phyloP scores from a whole-genome alignment of 768 basidiomycete species.

The Trametes gibbosa region DNA sequence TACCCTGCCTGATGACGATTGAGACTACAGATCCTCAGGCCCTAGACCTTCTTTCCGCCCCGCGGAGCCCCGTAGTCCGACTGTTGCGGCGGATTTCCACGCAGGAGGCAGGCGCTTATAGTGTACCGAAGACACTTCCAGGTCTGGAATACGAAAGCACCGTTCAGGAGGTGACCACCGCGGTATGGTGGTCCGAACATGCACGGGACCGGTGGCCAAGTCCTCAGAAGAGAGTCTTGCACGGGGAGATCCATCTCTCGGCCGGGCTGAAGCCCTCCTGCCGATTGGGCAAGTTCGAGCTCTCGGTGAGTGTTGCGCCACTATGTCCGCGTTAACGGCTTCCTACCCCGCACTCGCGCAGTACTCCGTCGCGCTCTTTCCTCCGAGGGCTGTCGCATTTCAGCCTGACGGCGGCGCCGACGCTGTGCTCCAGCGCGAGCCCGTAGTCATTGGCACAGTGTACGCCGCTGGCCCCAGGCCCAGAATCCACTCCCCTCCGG shows the following conservation, averaged over 20 bases:
- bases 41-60: conserved; percentile 22
- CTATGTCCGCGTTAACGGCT: no score
- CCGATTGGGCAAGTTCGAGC: conserved; percentile 18
- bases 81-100: conserved; percentile 16
- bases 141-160: conserved; percentile 12
- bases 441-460: conserved; percentile 15
- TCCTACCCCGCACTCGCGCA: background rate
- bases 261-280: conserved; percentile 17
- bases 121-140: background rate
- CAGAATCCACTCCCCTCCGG: conserved; percentile 14
- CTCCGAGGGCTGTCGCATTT: conserved; percentile 17
- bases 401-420: conserved; percentile 2
- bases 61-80: conserved; percentile 17
- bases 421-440: conserved; percentile 10
- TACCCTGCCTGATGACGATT: conserved; percentile 19
- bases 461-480: conserved; percentile 14
- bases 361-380: conserved; percentile 10
- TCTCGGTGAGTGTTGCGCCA: conserved; percentile 14
- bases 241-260: conserved; percentile 23
- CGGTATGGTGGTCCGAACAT: conserved; percentile 15
- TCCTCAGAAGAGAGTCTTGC: conserved; percentile 4
- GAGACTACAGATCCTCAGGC: conserved; percentile 22
- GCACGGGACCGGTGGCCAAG: background rate
- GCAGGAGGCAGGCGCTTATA: background rate
- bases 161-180: conserved; percentile 10